Conservation (phyloP, 1,284 basidiomycete species). For the Pisolithus thermaeus region DNA sequence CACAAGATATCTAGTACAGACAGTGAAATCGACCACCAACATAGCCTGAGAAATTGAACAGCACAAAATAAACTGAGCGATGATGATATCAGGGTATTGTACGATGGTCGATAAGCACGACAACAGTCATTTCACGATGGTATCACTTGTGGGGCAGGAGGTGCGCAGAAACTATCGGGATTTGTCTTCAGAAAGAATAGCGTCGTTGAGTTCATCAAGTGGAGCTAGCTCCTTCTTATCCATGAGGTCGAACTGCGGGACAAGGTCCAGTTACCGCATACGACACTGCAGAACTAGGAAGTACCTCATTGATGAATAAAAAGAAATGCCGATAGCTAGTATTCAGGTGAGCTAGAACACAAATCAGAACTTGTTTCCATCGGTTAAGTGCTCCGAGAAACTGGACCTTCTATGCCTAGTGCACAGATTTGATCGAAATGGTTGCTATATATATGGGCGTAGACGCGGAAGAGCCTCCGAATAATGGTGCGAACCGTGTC, state of each 20-base stretch:
- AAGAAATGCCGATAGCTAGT: slow-evolving; percentile 99
- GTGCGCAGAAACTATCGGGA: slow-evolving; percentile 32
- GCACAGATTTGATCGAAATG: slow-evolving; percentile 99
- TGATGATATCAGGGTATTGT: not conserved
- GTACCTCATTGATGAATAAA: slow-evolving; percentile 93
- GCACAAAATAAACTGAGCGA: not conserved
- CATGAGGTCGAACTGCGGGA: slow-evolving; percentile 83
- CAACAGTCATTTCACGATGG: not conserved
- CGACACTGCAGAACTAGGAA: slow-evolving; percentile 6
- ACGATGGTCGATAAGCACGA: not conserved
- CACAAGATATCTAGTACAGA: slow-evolving; percentile 3
- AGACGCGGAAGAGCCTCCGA: slow-evolving; percentile 91
- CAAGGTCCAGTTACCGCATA: slow-evolving; percentile 3
- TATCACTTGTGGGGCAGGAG: not conserved
- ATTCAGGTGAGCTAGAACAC: slow-evolving; percentile 83
- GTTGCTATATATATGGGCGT: slow-evolving; percentile 98
- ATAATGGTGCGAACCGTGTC: slow-evolving; percentile 91
- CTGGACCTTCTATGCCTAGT: slow-evolving; percentile 90
- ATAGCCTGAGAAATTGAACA: no score
- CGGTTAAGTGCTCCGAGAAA: not conserved
- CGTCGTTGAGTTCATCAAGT: slow-evolving; percentile 93
- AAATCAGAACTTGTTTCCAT: not conserved
- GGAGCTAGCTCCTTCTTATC: slow-evolving; percentile 97
- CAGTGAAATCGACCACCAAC: not conserved
- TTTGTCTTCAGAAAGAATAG: slow-evolving; percentile 85